Base-by-base conservation (phyloP, 106 monocot genomes). In the Apostasia shenzhenica region DNA sequence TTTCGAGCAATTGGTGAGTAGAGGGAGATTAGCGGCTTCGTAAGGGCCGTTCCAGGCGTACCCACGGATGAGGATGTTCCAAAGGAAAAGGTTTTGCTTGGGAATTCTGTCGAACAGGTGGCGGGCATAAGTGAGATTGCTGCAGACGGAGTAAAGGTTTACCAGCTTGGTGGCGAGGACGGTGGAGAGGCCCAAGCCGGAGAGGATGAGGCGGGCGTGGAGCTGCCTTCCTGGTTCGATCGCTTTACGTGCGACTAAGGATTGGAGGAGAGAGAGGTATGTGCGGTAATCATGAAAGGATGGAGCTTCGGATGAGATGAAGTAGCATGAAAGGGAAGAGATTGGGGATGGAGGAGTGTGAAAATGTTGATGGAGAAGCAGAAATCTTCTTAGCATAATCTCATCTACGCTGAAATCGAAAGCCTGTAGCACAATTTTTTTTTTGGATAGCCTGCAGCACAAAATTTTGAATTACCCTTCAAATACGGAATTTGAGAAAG, bases 61-160 rank as follows among this genome's bases (percentile, higher is more conserved):
- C 48, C 75, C 91, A 3, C 91, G 83, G 55, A 88, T 91, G 72
- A 95, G 82, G 49, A 76, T 63, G 66, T 95, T 95, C 85, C 85
- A 91, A 1, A 86, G 70, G 67, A 83, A 86, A 5, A 89, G 11
- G 52, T 86, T 86, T 42, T 58, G 39, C 26, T 77, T 73, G 10
- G 84, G 63, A 12, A 84, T 81, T 75, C 52, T 61, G n/a, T 85
- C 89, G 67, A 89, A 89, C 80, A 93, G 69, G 14, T 58, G n/a
- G 62, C 62, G 89, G 8, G 93, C 89, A 48, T 70, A 5, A 9
- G 40, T 1, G 1, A 85, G 37, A 14, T 55, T 45, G 62, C 77
- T 60, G 70, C 69, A 79, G 6, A 12, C 57, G 12, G 79, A 58
- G 67, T 93, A 86, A 5, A 86, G 66, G n/a, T 77, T 63, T 45